phyloP scores from a whole-genome alignment of 2,329 filamentous ascomycete species.

The Hortaea sp. region DNA sequence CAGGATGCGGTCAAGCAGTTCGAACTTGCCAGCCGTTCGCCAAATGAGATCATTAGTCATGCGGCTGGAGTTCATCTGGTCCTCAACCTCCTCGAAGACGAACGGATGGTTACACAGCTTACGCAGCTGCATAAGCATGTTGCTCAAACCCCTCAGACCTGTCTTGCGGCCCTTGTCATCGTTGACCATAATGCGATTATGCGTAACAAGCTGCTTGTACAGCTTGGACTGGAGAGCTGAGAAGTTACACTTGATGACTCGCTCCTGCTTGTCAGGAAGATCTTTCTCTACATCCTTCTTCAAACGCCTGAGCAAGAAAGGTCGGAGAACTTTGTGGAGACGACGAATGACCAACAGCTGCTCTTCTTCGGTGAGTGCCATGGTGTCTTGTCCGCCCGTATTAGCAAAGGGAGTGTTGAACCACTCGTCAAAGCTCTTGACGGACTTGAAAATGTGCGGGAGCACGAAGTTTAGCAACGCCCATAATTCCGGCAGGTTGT shows the following conservation, averaged over 20 bases:
- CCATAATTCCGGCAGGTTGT: slow-evolving; percentile 94
- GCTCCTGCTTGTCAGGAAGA: slow-evolving; percentile 95
- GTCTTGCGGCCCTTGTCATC: slow-evolving; percentile 95
- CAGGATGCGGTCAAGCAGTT: slow-evolving; percentile 80
- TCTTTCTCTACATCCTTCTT: slow-evolving; percentile 99
- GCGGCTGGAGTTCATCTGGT: slow-evolving; percentile 87
- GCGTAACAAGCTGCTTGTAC: slow-evolving; percentile 94
- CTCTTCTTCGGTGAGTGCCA: slow-evolving; percentile 99
- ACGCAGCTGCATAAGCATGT: slow-evolving; percentile 99
- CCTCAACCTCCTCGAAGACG: slow-evolving; percentile 95
- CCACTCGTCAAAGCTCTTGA: slow-evolving; percentile 98
- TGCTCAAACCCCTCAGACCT: slow-evolving; percentile 86
- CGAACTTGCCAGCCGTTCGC: slow-evolving; percentile 95
- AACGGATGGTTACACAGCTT: slow-evolving; percentile 99
- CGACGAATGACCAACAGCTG: slow-evolving; percentile 95
- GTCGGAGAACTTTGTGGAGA: slow-evolving; percentile 92
- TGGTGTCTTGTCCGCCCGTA: slow-evolving; percentile 94
- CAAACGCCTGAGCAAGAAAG: slow-evolving; percentile 92
- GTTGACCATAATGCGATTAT: slow-evolving; percentile 88
- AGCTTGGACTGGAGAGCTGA: slow-evolving; percentile 86
- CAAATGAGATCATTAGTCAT: slow-evolving; percentile 88
- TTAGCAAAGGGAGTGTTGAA: slow-evolving; percentile 99
- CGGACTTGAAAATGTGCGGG: slow-evolving; percentile 97
- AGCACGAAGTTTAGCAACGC: slow-evolving; percentile 97
- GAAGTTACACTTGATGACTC: slow-evolving; percentile 98